Evolutionary conservation across 164 flowering plant genomes (phyloP).

Genomic region (Vitis labrusca): DNA sequence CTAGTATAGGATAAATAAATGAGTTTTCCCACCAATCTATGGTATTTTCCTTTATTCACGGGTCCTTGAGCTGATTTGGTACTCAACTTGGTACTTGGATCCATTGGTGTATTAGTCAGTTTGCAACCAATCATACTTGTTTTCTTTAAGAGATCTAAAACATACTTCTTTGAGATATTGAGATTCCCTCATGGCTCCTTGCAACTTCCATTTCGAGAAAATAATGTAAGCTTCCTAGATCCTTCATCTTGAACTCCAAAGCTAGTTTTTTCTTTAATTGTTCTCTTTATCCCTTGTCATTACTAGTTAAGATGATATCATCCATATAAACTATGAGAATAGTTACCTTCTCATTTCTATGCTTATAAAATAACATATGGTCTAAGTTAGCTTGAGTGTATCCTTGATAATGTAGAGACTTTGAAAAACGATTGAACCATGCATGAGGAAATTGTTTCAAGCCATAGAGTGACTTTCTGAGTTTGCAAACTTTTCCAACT

Average conservation of each 20-base stretch:
- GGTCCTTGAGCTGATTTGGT: too few relatives aligned
- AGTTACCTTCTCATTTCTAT: not conserved
- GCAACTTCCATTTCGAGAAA: not conserved
- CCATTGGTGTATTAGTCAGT: not conserved
- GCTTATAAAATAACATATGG: not conserved
- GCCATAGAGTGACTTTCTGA: not conserved
- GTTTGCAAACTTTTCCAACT: not conserved
- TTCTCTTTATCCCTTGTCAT: not conserved
- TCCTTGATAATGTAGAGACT: not conserved
- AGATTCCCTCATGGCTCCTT: not conserved
- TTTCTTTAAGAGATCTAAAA: not conserved
- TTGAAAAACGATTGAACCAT: too few relatives aligned
- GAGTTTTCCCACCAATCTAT: too few relatives aligned
- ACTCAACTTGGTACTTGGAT: too few relatives aligned
- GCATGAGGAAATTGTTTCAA: not conserved
- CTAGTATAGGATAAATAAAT: too few relatives aligned
- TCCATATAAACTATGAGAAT: not conserved
- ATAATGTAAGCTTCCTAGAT: not conserved
- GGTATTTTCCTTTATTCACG: too few relatives aligned
- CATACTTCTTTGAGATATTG: not conserved
- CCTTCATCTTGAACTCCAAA: not conserved
- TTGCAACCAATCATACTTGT: not conserved
- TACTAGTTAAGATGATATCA: not conserved
- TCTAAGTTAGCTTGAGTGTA: not conserved
- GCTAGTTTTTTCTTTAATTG: not conserved